These are phyloP conservation scores for Psilocybe tampanensis DNA, from an alignment of 768 basidiomycete genomes.

Conservation along the genomic window DNA sequence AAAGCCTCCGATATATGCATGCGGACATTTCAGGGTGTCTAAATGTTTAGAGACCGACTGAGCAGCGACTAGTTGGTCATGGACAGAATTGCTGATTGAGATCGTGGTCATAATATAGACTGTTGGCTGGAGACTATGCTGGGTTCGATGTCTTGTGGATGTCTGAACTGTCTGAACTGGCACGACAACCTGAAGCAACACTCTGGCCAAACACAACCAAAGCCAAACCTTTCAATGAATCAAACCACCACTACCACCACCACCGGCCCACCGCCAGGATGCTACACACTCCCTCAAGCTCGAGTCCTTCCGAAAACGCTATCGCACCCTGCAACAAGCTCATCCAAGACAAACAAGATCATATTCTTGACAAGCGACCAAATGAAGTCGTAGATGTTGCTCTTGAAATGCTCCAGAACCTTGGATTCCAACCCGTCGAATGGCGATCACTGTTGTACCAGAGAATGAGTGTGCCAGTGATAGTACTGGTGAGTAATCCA, in stretches of 20 bases:
- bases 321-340: neutral
- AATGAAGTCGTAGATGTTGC: slow-evolving; percentile 29
- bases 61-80: slow-evolving; percentile 21
- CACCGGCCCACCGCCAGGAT: neutral
- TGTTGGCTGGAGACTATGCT: too few species aligned
- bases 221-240: neutral
- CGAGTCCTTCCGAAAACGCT: neutral
- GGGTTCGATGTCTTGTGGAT: too few species aligned
- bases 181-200: too few species aligned
- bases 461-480: slow-evolving; percentile 29
- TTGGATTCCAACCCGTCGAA: slow-evolving; percentile 25
- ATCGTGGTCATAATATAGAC: slow-evolving; percentile 9
- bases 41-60: slow-evolving; percentile 19
- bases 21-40: slow-evolving; percentile 17
- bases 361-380: slow-evolving; percentile 17
- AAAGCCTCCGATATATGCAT: slow-evolving; percentile 33
- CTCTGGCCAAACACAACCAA: too few species aligned
- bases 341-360: slow-evolving; percentile 1
- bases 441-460: slow-evolving; percentile 27
- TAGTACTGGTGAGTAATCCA: slow-evolving; percentile 20
- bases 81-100: slow-evolving; percentile 20
- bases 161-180: too few species aligned
- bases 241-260: neutral
- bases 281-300: neutral
- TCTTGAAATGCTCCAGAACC: slow-evolving; percentile 20